Evolutionary conservation across 2,329 filamentous ascomycete species (phyloP).

Genomic region (Sordariomycetes sp.): DNA sequence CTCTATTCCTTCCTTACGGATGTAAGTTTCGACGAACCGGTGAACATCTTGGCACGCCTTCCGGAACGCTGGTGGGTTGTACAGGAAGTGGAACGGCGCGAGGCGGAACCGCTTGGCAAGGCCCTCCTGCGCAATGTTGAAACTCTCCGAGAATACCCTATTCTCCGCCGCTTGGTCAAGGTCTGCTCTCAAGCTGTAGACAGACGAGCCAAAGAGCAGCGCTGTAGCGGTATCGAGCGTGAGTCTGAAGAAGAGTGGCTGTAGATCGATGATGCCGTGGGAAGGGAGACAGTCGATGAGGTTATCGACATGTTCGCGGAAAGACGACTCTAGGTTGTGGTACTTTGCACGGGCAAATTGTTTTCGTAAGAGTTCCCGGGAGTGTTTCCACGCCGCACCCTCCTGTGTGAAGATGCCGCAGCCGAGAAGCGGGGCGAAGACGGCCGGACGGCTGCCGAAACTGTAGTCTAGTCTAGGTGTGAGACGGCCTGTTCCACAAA

Average conservation of each 20-base stretch:
- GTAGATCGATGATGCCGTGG: slow-evolving; percentile 23
- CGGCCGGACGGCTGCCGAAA: background rate
- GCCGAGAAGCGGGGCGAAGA: background rate
- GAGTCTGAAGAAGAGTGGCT: slow-evolving; percentile 31
- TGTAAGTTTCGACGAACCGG: slow-evolving; percentile 2
- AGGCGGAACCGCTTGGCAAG: slow-evolving; percentile 18
- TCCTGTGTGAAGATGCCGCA: too few species aligned
- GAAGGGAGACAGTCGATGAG: background rate
- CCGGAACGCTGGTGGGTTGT: slow-evolving; percentile 2
- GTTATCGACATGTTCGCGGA: slow-evolving; percentile 5
- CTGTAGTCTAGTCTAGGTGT: background rate
- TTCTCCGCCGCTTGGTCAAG: slow-evolving; percentile 17
- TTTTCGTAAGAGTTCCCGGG: too few species aligned
- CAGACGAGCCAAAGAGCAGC: slow-evolving; percentile 49
- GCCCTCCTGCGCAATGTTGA: slow-evolving; percentile 18
- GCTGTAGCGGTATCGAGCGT: slow-evolving; percentile 34
- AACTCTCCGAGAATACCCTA: slow-evolving; percentile 16
- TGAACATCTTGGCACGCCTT: slow-evolving; percentile 6
- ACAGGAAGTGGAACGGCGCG: slow-evolving; percentile 14
- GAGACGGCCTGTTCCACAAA: background rate
- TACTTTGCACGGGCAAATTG: background rate
- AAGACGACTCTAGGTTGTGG: slow-evolving; percentile 4
- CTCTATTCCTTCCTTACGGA: background rate
- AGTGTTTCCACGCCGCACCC: too few species aligned
- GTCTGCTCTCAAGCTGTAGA: slow-evolving; percentile 22